Evolutionary conservation across 148 eudicot species (phyloP).

Genomic region (Chenopodium berlandieri): DNA sequence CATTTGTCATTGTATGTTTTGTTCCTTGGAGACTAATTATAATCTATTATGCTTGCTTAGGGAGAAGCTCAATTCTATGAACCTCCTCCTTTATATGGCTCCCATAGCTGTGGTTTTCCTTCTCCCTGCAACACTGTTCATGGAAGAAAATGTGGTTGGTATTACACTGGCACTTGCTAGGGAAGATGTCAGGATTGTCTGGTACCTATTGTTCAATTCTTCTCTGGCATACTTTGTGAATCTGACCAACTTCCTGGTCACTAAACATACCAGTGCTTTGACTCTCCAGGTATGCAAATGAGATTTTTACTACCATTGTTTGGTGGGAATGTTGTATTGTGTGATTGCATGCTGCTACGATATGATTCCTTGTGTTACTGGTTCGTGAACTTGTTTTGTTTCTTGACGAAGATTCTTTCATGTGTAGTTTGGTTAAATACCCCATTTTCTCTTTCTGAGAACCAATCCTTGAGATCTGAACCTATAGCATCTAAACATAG

Average conservation of each 20-base stretch:
- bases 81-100: conserved; percentile 91
- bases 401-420: background rate
- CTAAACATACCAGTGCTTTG: conserved; percentile 93
- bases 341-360: background rate
- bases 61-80: conserved; percentile 93
- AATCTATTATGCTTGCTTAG: conserved; percentile 30
- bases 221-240: conserved; percentile 89
- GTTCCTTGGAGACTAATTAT: conserved; percentile 2
- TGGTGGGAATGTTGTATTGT: background rate
- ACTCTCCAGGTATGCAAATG: conserved; percentile 75
- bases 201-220: conserved; percentile 86
- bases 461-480: background rate
- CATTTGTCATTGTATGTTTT: background rate
- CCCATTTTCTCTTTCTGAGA: background rate
- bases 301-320: background rate
- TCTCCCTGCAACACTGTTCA: conserved; percentile 74
- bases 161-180: conserved; percentile 80
- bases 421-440: background rate
- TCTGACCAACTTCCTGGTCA: conserved; percentile 91
- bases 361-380: background rate
- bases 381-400: background rate
- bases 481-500: background rate
- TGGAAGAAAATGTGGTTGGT: conserved; percentile 91
- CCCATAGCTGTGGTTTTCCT: conserved; percentile 88
- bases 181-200: conserved; percentile 69